Base-by-base conservation (phyloP, 805 yeast species). In the Pichia pseudocactophila region DNA sequence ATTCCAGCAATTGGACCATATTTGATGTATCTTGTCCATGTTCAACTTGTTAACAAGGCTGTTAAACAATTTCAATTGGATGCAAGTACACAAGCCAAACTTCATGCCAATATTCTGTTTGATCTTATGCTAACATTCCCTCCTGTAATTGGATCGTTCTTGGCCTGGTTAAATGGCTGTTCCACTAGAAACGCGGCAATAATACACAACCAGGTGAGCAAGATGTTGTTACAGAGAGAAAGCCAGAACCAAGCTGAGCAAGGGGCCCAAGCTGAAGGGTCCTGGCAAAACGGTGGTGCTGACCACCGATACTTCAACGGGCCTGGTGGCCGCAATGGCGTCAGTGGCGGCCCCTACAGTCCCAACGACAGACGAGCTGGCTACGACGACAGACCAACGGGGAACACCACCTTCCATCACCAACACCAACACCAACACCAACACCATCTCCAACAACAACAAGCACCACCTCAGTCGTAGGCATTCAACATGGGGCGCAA, bases 131-230 rank as follows among this genome's bases (percentile, higher is more conserved):
- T 89, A 31, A 71, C 89, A 2, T 65, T 90, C 28, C 80, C 90
- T 0, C 97, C 97, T 0, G 50, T 88, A 4, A 59, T 90, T 28
- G 97, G 97, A 1, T 68, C 79, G 2, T 62, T 88, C 30, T 73
- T 88, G 42, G 65, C 84, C 11, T 89, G 95, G 90, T 46, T 89
- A 59, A 76, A 86, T 55, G 84, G 80, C 2, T 84, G 96, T 56
- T 84, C 95, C 7, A 85, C 96, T 0, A 68, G 96, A 54, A 89
- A 90, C 59, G 95, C 96, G 0, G 89, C 90, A 0, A 54, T 86
- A 52, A 70, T 88, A 8, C 87, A 85, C 57, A 74, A 70, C 0
- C 39, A 50, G 19, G 51, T 52, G 1, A 42, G 50, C 2, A 58
- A 52, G 36, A 42, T 39, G 39, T 43, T 56, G 5, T 9, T 51